Conservation (phyloP, 805 yeast species). For the Metschnikowia gelsemii region DNA sequence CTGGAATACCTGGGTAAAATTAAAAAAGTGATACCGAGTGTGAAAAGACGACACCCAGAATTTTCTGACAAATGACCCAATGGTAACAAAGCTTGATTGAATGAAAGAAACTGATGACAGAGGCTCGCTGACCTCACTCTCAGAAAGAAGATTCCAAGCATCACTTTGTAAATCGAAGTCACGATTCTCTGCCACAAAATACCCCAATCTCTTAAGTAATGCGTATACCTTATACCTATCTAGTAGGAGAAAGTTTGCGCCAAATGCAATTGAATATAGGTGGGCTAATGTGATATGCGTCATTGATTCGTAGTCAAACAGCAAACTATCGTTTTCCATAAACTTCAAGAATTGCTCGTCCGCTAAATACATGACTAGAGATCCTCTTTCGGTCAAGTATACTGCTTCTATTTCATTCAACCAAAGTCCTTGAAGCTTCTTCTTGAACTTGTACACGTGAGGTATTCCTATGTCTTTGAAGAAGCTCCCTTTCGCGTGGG, state of each 20-base stretch:
- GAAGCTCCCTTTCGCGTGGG: conserved; percentile 65
- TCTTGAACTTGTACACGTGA: conserved; percentile 12
- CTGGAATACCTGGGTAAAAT: conserved; percentile 24
- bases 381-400: conserved; percentile 80
- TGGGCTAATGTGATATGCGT: conserved; percentile 58
- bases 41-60: neutral
- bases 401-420: conserved; percentile 67
- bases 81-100: neutral
- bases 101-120: neutral
- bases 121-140: neutral
- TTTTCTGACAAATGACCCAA: conserved; percentile 5
- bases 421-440: conserved; percentile 36
- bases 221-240: conserved; percentile 69
- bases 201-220: conserved; percentile 75
- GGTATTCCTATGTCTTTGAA: conserved; percentile 71
- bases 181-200: conserved; percentile 43
- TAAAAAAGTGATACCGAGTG: conserved; percentile 25
- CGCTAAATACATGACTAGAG: conserved; percentile 32
- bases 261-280: conserved; percentile 54
- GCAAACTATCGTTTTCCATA: conserved; percentile 22
- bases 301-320: conserved; percentile 26
- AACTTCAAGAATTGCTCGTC: conserved; percentile 23
- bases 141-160: neutral
- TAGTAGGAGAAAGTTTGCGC: conserved; percentile 35
- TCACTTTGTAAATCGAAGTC: neutral